Conservation (phyloP, 2,329 filamentous ascomycete species). For the Colletotrichum theobromicola region DNA sequence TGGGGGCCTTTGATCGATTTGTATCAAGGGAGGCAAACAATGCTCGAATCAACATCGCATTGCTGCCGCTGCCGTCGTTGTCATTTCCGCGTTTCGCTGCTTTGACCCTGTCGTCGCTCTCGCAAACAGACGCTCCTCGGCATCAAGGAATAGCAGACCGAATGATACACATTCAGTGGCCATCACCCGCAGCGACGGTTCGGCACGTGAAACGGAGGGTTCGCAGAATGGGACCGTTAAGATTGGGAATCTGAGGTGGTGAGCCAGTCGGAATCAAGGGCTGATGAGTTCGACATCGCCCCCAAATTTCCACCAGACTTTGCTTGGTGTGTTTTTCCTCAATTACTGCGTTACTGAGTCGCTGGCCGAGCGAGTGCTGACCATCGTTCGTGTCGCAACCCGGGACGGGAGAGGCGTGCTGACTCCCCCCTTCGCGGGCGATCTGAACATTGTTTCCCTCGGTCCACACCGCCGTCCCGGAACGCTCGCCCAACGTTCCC, state of each 20-base stretch:
- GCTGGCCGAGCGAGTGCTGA: not conserved
- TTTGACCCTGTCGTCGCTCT: not conserved
- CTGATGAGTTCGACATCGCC: not conserved
- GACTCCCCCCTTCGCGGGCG: not conserved
- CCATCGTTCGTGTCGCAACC: not conserved
- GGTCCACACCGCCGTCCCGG: conserved; percentile 12
- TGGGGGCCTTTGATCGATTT: not conserved
- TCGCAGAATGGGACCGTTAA: not conserved
- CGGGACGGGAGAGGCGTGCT: not conserved
- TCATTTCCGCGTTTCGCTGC: not conserved
- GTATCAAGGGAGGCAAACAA: not conserved
- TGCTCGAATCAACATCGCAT: not conserved
- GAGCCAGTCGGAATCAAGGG: not conserved
- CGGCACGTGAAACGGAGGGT: conserved; percentile 13
- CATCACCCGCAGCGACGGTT: conserved; percentile 1
- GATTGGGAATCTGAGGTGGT: not conserved
- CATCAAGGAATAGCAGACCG: not conserved
- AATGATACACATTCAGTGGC: no score
- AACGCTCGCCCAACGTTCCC: conserved; percentile 7
- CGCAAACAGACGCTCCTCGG: not conserved
- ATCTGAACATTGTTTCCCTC: not conserved
- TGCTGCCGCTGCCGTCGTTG: not conserved
- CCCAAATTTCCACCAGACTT: not conserved
- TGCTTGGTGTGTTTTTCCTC: no score
- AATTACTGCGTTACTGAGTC: no score